These are phyloP conservation scores for Cladosporium sp. DNA, from an alignment of 2,329 filamentous ascomycete genomes.

Conservation along the genomic window DNA sequence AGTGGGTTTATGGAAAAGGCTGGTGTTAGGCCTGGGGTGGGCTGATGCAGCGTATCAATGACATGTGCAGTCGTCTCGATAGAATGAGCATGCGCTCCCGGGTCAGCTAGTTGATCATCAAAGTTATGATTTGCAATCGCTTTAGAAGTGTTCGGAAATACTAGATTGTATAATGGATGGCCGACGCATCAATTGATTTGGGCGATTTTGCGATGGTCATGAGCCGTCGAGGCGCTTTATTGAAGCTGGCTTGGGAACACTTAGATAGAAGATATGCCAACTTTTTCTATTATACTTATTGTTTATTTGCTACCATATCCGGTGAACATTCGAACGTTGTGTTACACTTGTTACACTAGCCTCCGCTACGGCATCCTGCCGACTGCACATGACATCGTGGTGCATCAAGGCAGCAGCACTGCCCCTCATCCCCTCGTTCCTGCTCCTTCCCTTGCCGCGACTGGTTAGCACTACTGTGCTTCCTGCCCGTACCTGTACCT, in stretches of 20 bases:
- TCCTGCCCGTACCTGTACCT: not conserved
- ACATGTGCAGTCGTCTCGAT: not conserved
- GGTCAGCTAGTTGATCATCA: not conserved
- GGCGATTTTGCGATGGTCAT: not conserved
- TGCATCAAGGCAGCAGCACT: constrained; percentile 14
- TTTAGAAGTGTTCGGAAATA: not conserved
- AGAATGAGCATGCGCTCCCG: not conserved
- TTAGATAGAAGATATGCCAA: not conserved
- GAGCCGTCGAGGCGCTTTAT: not conserved
- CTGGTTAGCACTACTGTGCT: not conserved
- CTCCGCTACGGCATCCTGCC: constrained; percentile 10
- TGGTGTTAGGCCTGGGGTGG: constrained; percentile 31
- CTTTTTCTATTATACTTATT: not conserved
- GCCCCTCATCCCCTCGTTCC: constrained; percentile 8
- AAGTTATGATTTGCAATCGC: not conserved
- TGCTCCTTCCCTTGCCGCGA: not conserved
- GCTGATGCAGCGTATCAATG: not conserved
- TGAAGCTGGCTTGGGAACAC: not conserved
- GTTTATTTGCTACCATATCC: not conserved
- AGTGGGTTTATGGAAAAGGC: constrained; percentile 47
- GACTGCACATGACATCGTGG: constrained; percentile 9
- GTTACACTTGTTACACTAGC: not conserved
- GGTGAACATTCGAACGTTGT: not conserved
- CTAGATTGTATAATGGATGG: not conserved
- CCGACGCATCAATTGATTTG: not conserved